Evolutionary conservation across 305 asterid species (phyloP).

Genomic region (Petunia hybrid): DNA sequence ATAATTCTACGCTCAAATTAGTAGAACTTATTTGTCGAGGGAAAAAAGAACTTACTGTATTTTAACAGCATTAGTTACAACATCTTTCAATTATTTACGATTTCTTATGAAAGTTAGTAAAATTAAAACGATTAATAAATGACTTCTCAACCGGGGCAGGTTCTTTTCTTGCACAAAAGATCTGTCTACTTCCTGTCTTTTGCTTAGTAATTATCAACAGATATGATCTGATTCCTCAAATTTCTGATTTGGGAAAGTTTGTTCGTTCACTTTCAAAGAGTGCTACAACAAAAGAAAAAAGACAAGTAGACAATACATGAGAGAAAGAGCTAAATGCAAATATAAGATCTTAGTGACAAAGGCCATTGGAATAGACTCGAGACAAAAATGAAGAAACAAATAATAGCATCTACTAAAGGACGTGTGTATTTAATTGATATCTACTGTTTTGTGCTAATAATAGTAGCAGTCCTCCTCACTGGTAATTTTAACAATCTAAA

Average conservation of each 20-base stretch:
- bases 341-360: background rate
- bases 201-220: background rate
- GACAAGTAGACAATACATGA: background rate
- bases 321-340: background rate
- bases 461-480: too few relatives aligned
- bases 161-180: background rate
- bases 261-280: background rate
- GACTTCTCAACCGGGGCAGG: background rate
- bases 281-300: background rate
- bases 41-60: background rate
- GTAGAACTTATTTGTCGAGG: background rate
- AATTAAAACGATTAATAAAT: background rate
- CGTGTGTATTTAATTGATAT: background rate
- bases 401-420: background rate
- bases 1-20: background rate
- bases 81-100: background rate
- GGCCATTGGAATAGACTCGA: background rate
- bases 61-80: background rate
- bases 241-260: background rate
- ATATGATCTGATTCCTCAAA: background rate
- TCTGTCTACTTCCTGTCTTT: background rate
- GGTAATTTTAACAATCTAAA: too few relatives aligned
- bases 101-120: background rate
- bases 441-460: too few relatives aligned
- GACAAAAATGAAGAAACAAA: conserved; percentile 17